A percentile compares a stretch with the other conserved stretches of the same genome.
These are phyloP conservation scores for Hyphopichia wangnamkhiaoensis DNA, from an alignment of 1,139 yeast species.

Conservation along the genomic window DNA sequence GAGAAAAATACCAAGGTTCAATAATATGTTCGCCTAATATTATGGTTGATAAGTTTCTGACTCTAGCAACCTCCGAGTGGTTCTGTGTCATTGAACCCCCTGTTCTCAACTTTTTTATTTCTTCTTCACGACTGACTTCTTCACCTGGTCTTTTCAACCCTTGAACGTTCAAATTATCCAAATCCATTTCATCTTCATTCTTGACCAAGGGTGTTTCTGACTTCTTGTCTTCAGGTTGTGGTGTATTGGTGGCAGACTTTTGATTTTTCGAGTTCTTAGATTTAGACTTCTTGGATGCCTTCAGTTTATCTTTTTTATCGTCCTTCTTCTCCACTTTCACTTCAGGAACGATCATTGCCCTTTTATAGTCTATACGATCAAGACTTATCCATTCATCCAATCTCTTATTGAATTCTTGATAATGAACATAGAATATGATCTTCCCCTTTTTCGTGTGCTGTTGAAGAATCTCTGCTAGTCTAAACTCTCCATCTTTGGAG, in stretches of 20 bases:
- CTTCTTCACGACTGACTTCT: conserved; percentile 82
- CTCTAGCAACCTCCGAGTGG: conserved; percentile 87
- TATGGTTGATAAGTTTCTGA: conserved; percentile 74
- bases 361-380: conserved; percentile 66
- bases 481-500: conserved; percentile 72
- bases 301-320: conserved; percentile 21
- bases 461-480: conserved; percentile 85
- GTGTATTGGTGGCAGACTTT: conserved; percentile 21
- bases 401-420: conserved; percentile 84
- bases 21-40: conserved; percentile 89
- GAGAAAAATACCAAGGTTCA: conserved; percentile 99
- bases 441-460: conserved; percentile 74
- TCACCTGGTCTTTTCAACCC: conserved; percentile 69
- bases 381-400: conserved; percentile 90
- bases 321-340: conserved; percentile 54
- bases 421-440: conserved; percentile 86
- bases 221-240: conserved; percentile 20
- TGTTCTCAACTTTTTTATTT: conserved; percentile 86
- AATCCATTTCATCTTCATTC: conserved; percentile 74
- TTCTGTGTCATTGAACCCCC: conserved; percentile 96
- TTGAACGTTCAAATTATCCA: conserved; percentile 83
- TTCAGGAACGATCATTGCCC: conserved; percentile 72
- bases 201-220: conserved; percentile 22
- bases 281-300: conserved; percentile 15
- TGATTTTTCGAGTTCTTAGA: conserved; percentile 13